phyloP scores from a whole-genome alignment of 768 basidiomycete species.

The Mrakia hoshinonis region DNA sequence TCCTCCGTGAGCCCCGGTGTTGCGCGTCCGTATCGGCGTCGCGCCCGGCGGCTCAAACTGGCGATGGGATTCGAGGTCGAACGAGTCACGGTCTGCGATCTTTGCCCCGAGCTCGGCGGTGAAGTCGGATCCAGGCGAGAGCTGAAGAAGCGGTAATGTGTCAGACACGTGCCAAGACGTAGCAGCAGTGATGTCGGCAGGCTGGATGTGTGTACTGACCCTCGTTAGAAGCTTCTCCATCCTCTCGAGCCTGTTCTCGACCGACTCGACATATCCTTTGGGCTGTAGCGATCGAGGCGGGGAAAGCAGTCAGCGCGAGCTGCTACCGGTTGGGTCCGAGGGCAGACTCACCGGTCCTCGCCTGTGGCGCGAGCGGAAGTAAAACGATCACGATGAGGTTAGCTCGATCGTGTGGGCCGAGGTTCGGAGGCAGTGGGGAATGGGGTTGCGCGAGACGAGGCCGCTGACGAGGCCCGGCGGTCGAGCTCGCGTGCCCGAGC shows the following conservation, averaged over 20 bases:
- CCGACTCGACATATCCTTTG: slow-evolving; percentile 36
- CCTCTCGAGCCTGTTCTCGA: slow-evolving; percentile 39
- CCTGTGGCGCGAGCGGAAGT: neutral
- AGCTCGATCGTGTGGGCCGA: neutral
- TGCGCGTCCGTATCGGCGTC: slow-evolving; percentile 32
- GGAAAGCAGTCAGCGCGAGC: neutral
- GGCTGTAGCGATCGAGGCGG: neutral
- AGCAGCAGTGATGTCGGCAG: too few species aligned
- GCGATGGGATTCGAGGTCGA: slow-evolving; percentile 36
- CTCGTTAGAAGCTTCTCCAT: slow-evolving; percentile 37
- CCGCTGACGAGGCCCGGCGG: neutral
- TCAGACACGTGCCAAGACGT: neutral
- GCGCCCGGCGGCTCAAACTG: slow-evolving; percentile 31
- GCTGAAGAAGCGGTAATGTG: slow-evolving; percentile 35
- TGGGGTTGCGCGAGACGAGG: slow-evolving; percentile 1
- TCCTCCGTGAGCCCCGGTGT: neutral
- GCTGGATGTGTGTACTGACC: slow-evolving; percentile 32
- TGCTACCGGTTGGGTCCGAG: neutral
- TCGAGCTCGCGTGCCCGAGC: slow-evolving; percentile 25
- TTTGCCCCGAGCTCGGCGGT: slow-evolving; percentile 37
- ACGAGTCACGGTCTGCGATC: slow-evolving; percentile 35
- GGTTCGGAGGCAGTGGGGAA: slow-evolving; percentile 25
- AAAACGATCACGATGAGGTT: neutral
- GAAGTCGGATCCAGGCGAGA: slow-evolving; percentile 38
- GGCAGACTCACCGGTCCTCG: slow-evolving; percentile 14